Evolutionary conservation across 768 basidiomycete genomes (phyloP).

Genomic region (Gautieria morchelliformis): DNA sequence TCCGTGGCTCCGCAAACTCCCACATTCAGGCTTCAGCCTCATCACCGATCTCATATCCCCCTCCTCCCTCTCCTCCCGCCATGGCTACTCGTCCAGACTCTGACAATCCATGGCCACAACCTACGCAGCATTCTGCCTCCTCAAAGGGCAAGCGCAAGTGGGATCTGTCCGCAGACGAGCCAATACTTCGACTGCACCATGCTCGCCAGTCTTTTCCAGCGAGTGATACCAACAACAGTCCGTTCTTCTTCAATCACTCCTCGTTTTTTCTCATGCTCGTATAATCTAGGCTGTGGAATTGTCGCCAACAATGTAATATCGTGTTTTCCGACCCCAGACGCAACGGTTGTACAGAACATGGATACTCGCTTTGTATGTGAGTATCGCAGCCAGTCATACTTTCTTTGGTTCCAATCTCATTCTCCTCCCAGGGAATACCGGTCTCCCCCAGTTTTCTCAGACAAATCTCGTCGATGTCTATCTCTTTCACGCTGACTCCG

Average conservation of each 20-base stretch:
- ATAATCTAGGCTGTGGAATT: constrained; percentile 16
- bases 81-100: constrained; percentile 6
- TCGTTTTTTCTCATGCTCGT: neutral
- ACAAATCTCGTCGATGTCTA: constrained; percentile 60
- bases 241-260: neutral
- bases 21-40: constrained; percentile 2
- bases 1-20: constrained; percentile 3
- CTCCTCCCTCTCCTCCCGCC: neutral
- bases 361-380: constrained; percentile 74
- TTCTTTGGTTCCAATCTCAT: constrained; percentile 11
- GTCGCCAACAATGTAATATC: constrained; percentile 62
- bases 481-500: constrained; percentile 67
- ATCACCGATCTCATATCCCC: neutral
- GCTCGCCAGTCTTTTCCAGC: neutral
- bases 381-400: constrained; percentile 24
- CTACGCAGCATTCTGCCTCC: neutral
- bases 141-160: neutral
- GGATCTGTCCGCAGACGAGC: neutral
- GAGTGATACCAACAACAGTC: neutral
- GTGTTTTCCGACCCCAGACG: constrained; percentile 57
- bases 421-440: constrained; percentile 56
- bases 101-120: constrained; percentile 2
- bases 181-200: neutral
- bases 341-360: constrained; percentile 57
- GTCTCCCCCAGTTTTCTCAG: constrained; percentile 56